Conservation (phyloP, 768 basidiomycete genomes). For the Cystobasidium tubakii region DNA sequence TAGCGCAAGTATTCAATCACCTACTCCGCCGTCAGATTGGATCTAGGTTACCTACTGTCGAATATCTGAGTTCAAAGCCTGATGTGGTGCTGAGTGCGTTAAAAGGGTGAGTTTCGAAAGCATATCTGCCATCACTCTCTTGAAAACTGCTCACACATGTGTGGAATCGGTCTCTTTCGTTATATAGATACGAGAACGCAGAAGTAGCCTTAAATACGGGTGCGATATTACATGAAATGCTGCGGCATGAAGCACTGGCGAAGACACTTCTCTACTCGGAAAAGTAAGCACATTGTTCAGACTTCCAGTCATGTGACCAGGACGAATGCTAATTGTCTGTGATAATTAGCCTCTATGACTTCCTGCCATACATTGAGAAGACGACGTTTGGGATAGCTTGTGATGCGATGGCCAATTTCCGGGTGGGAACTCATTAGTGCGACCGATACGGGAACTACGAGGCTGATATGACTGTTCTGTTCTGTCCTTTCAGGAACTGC, state of each 20-base stretch:
- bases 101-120: constrained; percentile 58
- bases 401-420: constrained; percentile 94
- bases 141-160: no score
- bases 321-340: no score
- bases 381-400: constrained; percentile 98
- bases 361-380: constrained; percentile 91
- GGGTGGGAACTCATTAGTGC: constrained; percentile 50
- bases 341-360: constrained; percentile 75
- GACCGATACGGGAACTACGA: not conserved
- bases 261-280: constrained; percentile 88
- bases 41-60: constrained; percentile 88
- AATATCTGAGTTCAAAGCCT: constrained; percentile 70
- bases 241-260: constrained; percentile 81
- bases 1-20: constrained; percentile 53
- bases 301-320: no score
- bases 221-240: constrained; percentile 95
- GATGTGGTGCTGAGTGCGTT: constrained; percentile 75
- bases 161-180: not conserved
- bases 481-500: constrained; percentile 59
- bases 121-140: no score
- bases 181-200: constrained; percentile 75
- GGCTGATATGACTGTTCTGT: not conserved
- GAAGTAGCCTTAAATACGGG: constrained; percentile 95
- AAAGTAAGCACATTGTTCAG: constrained; percentile 62
- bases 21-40: constrained; percentile 74